phyloP scores from a whole-genome alignment of 345 rosid species.

The Litchi chinensis region DNA sequence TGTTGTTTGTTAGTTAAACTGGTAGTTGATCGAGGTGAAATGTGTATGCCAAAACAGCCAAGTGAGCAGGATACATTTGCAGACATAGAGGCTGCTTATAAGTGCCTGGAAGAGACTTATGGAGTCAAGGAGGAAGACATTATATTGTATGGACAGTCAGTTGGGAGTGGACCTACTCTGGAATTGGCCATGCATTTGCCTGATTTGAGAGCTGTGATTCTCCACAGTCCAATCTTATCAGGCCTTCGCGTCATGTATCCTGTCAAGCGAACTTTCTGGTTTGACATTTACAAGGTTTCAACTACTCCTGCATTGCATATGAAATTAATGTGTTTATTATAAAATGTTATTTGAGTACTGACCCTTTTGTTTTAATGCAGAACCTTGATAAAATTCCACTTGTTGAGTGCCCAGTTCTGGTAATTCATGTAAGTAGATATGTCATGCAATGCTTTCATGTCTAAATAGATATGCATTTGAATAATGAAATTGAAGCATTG shows the following conservation, averaged over 20 bases:
- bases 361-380: slow-evolving; percentile 38
- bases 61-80: slow-evolving; percentile 91
- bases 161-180: slow-evolving; percentile 89
- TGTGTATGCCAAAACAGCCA: slow-evolving; percentile 38
- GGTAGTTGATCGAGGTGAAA: neutral
- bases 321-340: neutral
- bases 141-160: slow-evolving; percentile 83
- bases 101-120: slow-evolving; percentile 63
- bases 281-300: slow-evolving; percentile 82
- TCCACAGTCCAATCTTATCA: slow-evolving; percentile 83
- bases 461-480: neutral
- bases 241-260: slow-evolving; percentile 91
- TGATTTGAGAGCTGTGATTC: slow-evolving; percentile 67
- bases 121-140: slow-evolving; percentile 70
- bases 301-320: neutral
- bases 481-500: neutral
- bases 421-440: slow-evolving; percentile 65
- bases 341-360: too few relatives aligned
- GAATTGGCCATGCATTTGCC: slow-evolving; percentile 73
- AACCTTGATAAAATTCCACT: slow-evolving; percentile 81
- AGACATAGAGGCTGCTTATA: slow-evolving; percentile 80
- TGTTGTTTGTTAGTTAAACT: neutral
- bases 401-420: slow-evolving; percentile 79
- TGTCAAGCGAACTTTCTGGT: slow-evolving; percentile 73
- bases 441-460: neutral